Conservation (phyloP, 202 grass and related monocot genomes). For the Setaria italica region DNA sequence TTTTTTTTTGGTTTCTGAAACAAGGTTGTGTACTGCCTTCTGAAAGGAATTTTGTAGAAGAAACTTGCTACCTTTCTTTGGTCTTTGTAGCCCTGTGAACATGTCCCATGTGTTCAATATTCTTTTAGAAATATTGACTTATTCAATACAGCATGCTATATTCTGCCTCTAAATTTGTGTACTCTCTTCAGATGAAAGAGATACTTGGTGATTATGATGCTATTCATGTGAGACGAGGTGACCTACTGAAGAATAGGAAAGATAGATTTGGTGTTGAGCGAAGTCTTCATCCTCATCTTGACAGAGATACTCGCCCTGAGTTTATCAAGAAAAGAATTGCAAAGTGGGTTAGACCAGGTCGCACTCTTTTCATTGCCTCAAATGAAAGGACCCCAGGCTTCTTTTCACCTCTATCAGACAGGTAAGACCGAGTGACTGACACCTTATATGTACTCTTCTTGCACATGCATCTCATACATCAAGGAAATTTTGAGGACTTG, state of each 20-base stretch:
- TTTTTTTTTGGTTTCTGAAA: background rate
- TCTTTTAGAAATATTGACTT: slow-evolving; percentile 31
- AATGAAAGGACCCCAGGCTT: slow-evolving; percentile 84
- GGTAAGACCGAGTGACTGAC: slow-evolving; percentile 46
- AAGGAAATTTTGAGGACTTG: background rate
- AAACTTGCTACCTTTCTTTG: slow-evolving; percentile 3
- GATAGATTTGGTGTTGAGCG: slow-evolving; percentile 85
- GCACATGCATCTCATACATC: slow-evolving; percentile 27
- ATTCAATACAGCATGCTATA: slow-evolving; percentile 32
- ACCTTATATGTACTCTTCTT: slow-evolving; percentile 12
- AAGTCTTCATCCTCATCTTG: slow-evolving; percentile 94
- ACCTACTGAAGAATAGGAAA: slow-evolving; percentile 87
- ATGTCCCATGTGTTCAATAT: slow-evolving; percentile 14
- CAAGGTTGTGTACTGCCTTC: slow-evolving; percentile 9
- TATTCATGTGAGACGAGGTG: slow-evolving; percentile 96
- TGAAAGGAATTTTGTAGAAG: background rate
- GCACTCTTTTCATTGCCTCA: slow-evolving; percentile 88
- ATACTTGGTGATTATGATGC: slow-evolving; percentile 94
- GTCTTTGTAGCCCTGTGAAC: background rate
- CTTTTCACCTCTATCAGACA: slow-evolving; percentile 80
- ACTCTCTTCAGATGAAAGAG: slow-evolving; percentile 75
- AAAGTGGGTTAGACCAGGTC: slow-evolving; percentile 80
- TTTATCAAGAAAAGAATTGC: slow-evolving; percentile 86
- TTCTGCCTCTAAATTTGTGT: slow-evolving; percentile 9
- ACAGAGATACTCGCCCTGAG: slow-evolving; percentile 90